A percentile compares a stretch with the other conserved stretches of the same genome.
phyloP scores from a whole-genome alignment of 1,284 basidiomycete species.

The Afroboletus lepidellus region DNA sequence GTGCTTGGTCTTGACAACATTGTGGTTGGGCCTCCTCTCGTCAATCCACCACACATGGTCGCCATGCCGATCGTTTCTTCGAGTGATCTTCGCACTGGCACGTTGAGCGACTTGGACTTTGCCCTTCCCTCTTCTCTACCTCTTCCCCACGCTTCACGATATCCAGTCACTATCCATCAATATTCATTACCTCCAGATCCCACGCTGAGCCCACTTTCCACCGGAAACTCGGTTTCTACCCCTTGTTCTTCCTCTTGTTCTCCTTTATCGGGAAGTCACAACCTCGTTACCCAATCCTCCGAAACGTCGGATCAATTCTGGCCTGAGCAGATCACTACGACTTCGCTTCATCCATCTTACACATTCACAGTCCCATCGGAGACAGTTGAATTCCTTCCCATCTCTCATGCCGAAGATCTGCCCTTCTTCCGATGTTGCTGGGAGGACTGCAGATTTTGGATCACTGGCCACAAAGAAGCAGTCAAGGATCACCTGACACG shows the following conservation, averaged over 20 bases:
- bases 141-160: not conserved
- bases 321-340: not conserved
- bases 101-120: not conserved
- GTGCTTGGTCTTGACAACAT: not conserved
- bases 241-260: not conserved
- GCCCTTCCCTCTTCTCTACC: not conserved
- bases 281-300: not conserved
- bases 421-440: slow-evolving; percentile 25
- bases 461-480: slow-evolving; percentile 14
- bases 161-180: not conserved
- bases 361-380: slow-evolving; percentile 9
- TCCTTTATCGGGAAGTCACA: not conserved
- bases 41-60: not conserved
- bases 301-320: not conserved
- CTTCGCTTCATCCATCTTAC: not conserved
- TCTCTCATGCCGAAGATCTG: not conserved
- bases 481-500: slow-evolving; percentile 18
- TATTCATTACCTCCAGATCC: not conserved
- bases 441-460: slow-evolving; percentile 18
- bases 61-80: slow-evolving; percentile 7
- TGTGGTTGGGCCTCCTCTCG: not conserved
- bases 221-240: not conserved
- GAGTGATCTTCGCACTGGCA: not conserved
- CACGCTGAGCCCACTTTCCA: not conserved
- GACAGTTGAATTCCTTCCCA: slow-evolving; percentile 11